Conservation (phyloP, 768 basidiomycete species). For the Pleurotus djamor region DNA sequence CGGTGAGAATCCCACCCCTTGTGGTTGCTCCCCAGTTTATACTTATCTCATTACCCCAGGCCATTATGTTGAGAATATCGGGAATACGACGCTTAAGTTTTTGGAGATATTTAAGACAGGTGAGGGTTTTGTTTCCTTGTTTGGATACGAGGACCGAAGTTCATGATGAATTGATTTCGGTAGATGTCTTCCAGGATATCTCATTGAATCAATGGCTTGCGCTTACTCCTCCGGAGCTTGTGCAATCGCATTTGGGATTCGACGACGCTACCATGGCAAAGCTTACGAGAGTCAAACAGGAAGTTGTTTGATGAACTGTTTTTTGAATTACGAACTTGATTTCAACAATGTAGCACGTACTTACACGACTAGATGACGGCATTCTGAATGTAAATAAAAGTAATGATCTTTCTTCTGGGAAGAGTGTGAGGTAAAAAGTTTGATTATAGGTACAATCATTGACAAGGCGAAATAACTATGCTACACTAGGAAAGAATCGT, state of each 20-base stretch:
- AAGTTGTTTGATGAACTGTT: slow-evolving; percentile 22
- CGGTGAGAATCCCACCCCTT: slow-evolving; percentile 16
- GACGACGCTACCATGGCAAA: slow-evolving; percentile 30
- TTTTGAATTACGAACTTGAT: no score
- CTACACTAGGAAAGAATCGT: neutral
- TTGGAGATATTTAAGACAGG: slow-evolving; percentile 47
- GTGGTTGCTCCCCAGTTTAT: neutral
- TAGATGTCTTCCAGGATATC: slow-evolving; percentile 31
- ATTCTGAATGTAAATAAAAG: no score
- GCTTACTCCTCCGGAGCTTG: slow-evolving; percentile 41
- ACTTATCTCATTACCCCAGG: slow-evolving; percentile 21
- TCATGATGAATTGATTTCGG: neutral
- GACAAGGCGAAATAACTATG: neutral
- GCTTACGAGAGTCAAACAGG: slow-evolving; percentile 37
- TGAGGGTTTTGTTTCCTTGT: slow-evolving; percentile 9
- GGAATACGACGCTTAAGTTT: slow-evolving; percentile 45
- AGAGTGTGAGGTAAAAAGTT: no score
- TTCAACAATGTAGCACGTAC: no score
- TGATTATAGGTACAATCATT: no score
- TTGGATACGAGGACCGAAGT: neutral
- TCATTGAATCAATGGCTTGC: slow-evolving; percentile 30
- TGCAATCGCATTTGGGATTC: slow-evolving; percentile 41
- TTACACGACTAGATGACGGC: no score
- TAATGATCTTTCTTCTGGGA: no score
- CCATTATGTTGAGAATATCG: slow-evolving; percentile 55